A percentile compares a stretch with the other conserved stretches of the same genome.
Conservation (phyloP, 2,329 filamentous ascomycete genomes). For the Fusarium napiforme region DNA sequence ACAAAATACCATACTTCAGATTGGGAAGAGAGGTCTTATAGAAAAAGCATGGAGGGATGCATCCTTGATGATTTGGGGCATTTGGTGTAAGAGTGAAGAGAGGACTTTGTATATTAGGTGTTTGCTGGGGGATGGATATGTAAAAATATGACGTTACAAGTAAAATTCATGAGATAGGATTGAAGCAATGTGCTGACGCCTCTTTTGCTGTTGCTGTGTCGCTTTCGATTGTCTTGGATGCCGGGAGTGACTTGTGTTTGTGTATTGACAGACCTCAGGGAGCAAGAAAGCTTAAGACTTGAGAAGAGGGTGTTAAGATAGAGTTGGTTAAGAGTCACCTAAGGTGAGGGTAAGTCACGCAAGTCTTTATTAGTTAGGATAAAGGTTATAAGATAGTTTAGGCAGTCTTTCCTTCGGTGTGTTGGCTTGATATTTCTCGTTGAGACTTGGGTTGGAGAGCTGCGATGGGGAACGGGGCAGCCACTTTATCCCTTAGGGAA, state of each 20-base stretch:
- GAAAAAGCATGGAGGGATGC: conserved; percentile 30
- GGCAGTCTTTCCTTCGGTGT: no score
- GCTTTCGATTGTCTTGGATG: background rate
- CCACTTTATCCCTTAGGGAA: no score
- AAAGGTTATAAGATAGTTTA: no score
- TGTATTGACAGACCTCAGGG: no score
- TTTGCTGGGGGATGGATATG: conserved; percentile 23
- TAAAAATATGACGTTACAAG: conserved; percentile 32
- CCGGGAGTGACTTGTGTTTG: background rate
- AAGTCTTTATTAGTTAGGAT: no score
- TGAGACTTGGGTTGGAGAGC: no score
- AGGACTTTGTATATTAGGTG: conserved; percentile 38
- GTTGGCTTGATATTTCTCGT: no score
- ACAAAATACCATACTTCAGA: conserved; percentile 23
- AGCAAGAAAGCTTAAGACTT: no score
- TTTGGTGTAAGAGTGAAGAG: conserved; percentile 30
- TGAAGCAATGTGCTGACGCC: background rate
- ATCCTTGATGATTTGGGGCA: conserved; percentile 8
- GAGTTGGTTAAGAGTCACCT: background rate
- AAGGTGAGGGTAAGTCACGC: no score
- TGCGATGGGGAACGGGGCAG: no score
- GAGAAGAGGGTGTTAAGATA: no score
- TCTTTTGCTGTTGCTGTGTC: background rate
- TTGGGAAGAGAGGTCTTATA: conserved; percentile 30
- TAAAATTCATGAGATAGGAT: background rate